Percentiles rank a stretch among this genome's conserved stretches.
phyloP scores from a whole-genome alignment of 2,329 filamentous ascomycete species.

The Arthrobotrys pseudoclavata region DNA sequence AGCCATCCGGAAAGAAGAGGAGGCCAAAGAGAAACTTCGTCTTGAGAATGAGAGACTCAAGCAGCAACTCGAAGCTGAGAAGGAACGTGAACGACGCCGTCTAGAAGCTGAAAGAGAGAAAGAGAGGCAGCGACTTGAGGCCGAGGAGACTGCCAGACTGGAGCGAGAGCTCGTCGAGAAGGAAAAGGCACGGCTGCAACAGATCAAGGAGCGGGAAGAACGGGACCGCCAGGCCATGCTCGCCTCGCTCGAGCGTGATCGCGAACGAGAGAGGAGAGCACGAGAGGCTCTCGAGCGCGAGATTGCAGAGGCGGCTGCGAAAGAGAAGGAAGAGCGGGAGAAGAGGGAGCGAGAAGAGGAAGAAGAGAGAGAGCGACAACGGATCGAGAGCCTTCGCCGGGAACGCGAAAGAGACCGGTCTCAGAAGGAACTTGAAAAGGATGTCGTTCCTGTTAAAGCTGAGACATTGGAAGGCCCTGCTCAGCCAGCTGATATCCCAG shows the following conservation, averaged over 20 bases:
- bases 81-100: conserved; percentile 63
- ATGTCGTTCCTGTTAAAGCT: conserved; percentile 64
- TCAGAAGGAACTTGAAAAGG: conserved; percentile 64
- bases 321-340: conserved; percentile 65
- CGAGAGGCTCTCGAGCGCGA: conserved; percentile 61
- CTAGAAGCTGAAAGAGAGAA: conserved; percentile 64
- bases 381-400: conserved; percentile 60
- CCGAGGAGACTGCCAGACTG: conserved; percentile 59
- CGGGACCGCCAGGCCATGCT: conserved; percentile 58
- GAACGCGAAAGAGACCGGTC: conserved; percentile 63
- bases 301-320: conserved; percentile 62
- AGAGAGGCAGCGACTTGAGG: conserved; percentile 50
- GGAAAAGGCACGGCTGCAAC: conserved; percentile 60
- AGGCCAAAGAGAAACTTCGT: conserved; percentile 63
- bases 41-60: conserved; percentile 65
- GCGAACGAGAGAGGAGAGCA: conserved; percentile 62
- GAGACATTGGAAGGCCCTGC: conserved; percentile 60
- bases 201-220: conserved; percentile 59
- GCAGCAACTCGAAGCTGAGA: conserved; percentile 64
- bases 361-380: conserved; percentile 64
- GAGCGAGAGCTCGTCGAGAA: conserved; percentile 61
- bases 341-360: conserved; percentile 68
- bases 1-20: conserved; percentile 64
- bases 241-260: conserved; percentile 53
- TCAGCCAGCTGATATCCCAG: conserved; percentile 57